phyloP scores from a whole-genome alignment of 805 yeast genomes.

The Saccharomycopsis fibuligera region DNA sequence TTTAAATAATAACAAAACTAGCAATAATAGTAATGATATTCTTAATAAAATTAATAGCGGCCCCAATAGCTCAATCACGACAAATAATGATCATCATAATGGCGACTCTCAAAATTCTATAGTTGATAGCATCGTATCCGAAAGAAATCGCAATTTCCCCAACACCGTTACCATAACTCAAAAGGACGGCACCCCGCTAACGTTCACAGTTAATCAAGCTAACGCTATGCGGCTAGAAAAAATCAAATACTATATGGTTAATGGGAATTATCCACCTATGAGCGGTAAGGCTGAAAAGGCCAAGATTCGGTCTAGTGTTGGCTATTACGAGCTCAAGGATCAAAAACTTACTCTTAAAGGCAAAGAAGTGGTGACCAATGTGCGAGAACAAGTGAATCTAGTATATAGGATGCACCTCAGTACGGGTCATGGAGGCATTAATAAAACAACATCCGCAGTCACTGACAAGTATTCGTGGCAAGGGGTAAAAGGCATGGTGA shows the following conservation, averaged over 20 bases:
- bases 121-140: not conserved
- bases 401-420: constrained; percentile 63
- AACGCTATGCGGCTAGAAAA: constrained; percentile 53
- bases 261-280: constrained; percentile 81
- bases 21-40: not conserved
- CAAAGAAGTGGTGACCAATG: constrained; percentile 76
- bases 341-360: constrained; percentile 49
- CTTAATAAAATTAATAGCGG: not conserved
- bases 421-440: constrained; percentile 75
- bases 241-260: constrained; percentile 67
- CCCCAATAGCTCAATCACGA: not conserved
- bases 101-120: not conserved
- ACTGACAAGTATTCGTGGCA: constrained; percentile 88
- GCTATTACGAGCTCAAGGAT: constrained; percentile 46
- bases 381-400: constrained; percentile 65
- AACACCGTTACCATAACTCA: constrained; percentile 6
- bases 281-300: constrained; percentile 82
- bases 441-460: constrained; percentile 72
- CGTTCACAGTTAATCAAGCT: constrained; percentile 2
- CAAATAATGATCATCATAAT: not conserved
- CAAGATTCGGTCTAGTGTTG: constrained; percentile 72
- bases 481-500: constrained; percentile 81
- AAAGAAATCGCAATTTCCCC: not conserved
- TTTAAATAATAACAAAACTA: not conserved
- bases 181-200: constrained; percentile 1